Evolutionary conservation across 441 rosid genomes (phyloP).

Genomic region (Croton setiger): DNA sequence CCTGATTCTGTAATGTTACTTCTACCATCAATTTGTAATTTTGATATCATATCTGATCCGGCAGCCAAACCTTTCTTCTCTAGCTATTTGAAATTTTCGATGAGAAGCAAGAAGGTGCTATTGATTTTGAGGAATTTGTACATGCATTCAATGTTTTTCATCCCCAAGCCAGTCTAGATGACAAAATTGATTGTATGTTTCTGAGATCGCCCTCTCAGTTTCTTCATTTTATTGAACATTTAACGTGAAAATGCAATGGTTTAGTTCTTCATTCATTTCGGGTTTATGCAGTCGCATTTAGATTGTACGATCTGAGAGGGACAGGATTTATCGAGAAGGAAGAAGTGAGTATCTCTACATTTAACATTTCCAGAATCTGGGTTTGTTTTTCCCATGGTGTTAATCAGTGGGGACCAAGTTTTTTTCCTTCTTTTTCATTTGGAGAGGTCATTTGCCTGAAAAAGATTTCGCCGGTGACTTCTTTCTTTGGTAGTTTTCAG

Average conservation of each 20-base stretch:
- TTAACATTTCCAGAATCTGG: no score
- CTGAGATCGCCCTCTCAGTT: background rate
- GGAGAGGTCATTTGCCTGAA: background rate
- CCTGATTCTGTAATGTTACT: background rate
- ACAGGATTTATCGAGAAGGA: constrained; percentile 77
- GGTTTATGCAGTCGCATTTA: constrained; percentile 62
- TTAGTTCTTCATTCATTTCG: constrained; percentile 6
- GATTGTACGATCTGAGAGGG: constrained; percentile 74
- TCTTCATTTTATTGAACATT: constrained; percentile 11
- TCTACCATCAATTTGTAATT: background rate
- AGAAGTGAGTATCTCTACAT: constrained; percentile 41
- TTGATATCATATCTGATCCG: background rate
- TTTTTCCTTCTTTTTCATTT: background rate
- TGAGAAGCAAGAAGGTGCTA: constrained; percentile 61
- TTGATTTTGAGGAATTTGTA: constrained; percentile 69
- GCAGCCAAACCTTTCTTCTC: background rate
- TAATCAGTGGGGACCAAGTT: background rate
- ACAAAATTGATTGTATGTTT: constrained; percentile 59
- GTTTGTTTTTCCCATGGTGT: no score
- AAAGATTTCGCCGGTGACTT: background rate
- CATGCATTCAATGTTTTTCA: constrained; percentile 61
- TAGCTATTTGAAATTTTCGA: constrained; percentile 72
- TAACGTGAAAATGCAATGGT: constrained; percentile 1
- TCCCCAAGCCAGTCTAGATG: constrained; percentile 52
- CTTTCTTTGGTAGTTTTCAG: constrained; percentile 27